Percentiles rank a stretch among this genome's conserved stretches.
Evolutionary conservation across 2,329 filamentous ascomycete genomes (phyloP).

Genomic region (Magnaporthiopsis poae): DNA sequence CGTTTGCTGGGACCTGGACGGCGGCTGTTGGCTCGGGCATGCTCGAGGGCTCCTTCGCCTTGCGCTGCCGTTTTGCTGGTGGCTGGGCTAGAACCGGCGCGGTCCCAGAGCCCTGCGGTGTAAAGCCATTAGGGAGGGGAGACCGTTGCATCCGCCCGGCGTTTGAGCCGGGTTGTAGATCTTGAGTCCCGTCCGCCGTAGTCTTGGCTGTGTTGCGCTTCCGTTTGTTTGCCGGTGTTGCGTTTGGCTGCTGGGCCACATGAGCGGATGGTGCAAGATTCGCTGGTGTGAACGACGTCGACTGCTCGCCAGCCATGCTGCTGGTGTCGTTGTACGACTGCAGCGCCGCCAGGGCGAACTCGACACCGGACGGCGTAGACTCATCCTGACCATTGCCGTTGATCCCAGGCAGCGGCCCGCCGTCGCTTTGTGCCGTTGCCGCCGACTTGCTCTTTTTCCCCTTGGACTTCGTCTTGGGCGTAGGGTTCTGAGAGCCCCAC

Average conservation of each 20-base stretch:
- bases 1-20: not conserved
- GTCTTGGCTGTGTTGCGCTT: conserved; percentile 20
- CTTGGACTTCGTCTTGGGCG: not conserved
- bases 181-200: conserved; percentile 7
- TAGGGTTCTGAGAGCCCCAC: not conserved
- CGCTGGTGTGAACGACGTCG: conserved; percentile 8
- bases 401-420: not conserved
- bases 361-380: not conserved
- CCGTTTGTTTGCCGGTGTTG: conserved; percentile 18
- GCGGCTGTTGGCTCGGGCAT: not conserved
- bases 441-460: conserved; percentile 1
- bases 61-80: conserved; percentile 28
- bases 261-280: conserved; percentile 1
- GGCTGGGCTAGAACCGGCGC: conserved; percentile 17
- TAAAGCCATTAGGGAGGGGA: conserved; percentile 5
- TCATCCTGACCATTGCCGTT: conserved; percentile 3
- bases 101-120: conserved; percentile 9
- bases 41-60: conserved; percentile 21
- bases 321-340: not conserved
- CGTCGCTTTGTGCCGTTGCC: not conserved
- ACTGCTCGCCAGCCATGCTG: not conserved
- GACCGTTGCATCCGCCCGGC: conserved; percentile 2
- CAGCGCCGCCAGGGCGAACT: conserved; percentile 5
- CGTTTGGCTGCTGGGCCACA: conserved; percentile 6
- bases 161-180: not conserved